These are phyloP conservation scores for Podochytrium sp. DNA, from an alignment of 192 early-diverging fungal species.

Conservation along the genomic window DNA sequence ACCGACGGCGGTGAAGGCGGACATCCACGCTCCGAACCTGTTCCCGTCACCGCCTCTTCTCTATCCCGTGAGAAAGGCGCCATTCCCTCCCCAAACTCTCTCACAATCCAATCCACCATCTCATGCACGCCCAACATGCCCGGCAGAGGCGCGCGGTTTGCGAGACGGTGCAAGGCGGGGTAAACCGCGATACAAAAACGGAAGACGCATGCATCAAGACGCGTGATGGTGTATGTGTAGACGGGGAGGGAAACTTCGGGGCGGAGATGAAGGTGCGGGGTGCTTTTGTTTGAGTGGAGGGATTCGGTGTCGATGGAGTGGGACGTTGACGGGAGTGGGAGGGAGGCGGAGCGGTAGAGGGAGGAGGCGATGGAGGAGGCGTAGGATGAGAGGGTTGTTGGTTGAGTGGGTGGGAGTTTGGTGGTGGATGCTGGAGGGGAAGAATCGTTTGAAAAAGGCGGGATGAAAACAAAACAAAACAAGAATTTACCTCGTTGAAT, in stretches of 20 bases:
- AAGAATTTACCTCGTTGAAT: too few species aligned
- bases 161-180: constrained; percentile 33
- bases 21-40: too few species aligned
- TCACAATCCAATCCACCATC: constrained; percentile 30
- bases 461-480: too few species aligned
- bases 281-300: background rate
- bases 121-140: constrained; percentile 33
- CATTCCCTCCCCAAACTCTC: constrained; percentile 14
- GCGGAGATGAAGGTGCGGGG: background rate
- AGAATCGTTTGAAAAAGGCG: too few species aligned
- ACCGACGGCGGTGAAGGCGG: too few species aligned
- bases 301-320: background rate
- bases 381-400: background rate
- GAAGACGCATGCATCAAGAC: background rate
- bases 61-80: background rate
- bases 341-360: background rate
- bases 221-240: background rate
- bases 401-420: background rate
- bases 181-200: constrained; percentile 33
- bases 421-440: background rate
- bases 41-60: background rate
- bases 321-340: background rate
- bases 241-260: background rate
- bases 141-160: background rate
- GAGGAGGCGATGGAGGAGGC: constrained; percentile 6